Conservation (phyloP, 2,329 filamentous ascomycete species). For the Onygena corvina region DNA sequence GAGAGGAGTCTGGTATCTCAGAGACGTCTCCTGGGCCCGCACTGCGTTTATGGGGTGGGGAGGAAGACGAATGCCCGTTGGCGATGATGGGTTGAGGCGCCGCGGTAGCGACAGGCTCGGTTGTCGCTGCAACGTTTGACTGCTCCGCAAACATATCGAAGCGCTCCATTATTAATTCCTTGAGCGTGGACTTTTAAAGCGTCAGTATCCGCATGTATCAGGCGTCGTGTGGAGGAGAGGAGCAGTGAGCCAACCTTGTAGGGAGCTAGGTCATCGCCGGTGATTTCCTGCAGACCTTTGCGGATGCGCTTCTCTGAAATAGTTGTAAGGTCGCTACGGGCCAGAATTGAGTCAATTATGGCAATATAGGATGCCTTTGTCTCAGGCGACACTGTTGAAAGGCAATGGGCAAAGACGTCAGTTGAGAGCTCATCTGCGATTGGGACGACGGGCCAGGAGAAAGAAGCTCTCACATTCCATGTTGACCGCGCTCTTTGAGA, state of each 20-base stretch:
- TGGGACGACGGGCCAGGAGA: neutral
- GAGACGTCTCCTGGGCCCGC: constrained; percentile 32
- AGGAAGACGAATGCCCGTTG: constrained; percentile 31
- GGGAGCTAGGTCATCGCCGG: constrained; percentile 49
- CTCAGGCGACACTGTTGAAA: constrained; percentile 37
- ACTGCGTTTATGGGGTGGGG: constrained; percentile 32
- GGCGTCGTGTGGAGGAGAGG: constrained; percentile 10
- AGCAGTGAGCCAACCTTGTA: constrained; percentile 43
- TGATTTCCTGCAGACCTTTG: constrained; percentile 48
- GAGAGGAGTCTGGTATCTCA: constrained; percentile 27
- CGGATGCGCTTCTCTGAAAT: constrained; percentile 55
- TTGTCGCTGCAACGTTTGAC: constrained; percentile 23
- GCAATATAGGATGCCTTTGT: constrained; percentile 40
- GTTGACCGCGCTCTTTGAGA: constrained; percentile 2
- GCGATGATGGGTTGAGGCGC: constrained; percentile 17
- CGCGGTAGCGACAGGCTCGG: constrained; percentile 14
- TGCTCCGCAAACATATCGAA: constrained; percentile 54
- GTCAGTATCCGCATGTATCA: neutral
- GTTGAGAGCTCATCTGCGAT: neutral
- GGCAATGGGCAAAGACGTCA: constrained; percentile 11
- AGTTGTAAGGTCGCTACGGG: constrained; percentile 49
- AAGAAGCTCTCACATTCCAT: constrained; percentile 13
- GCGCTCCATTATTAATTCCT: constrained; percentile 58
- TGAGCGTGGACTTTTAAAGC: constrained; percentile 50
- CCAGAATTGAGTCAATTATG: constrained; percentile 53